Conservation (phyloP, 805 yeast species). For the Barnettozyma sp. region DNA sequence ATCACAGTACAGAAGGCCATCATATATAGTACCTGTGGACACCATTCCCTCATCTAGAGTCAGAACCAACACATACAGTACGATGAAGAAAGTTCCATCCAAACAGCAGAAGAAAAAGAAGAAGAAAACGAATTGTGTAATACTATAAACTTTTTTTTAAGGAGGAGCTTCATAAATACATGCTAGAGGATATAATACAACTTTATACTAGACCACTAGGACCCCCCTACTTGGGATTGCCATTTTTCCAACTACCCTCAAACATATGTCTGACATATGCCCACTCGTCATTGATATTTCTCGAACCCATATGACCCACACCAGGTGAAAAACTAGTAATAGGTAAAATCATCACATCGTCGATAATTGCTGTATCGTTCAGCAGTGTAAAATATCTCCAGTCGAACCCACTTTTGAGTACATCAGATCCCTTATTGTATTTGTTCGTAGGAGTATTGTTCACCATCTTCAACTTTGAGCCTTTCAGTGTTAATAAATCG, state of each 20-base stretch:
- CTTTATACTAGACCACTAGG: background rate
- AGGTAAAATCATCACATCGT: slow-evolving; percentile 68
- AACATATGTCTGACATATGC: slow-evolving; percentile 61
- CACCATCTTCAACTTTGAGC: slow-evolving; percentile 8
- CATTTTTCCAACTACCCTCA: slow-evolving; percentile 56
- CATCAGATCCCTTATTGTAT: slow-evolving; percentile 25
- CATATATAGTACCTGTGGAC: slow-evolving; percentile 2
- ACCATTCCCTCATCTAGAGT: slow-evolving; percentile 2
- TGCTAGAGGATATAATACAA: background rate
- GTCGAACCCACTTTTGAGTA: slow-evolving; percentile 33
- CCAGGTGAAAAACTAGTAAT: slow-evolving; percentile 64
- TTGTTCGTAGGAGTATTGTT: slow-evolving; percentile 21
- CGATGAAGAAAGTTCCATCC: background rate
- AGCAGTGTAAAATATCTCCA: slow-evolving; percentile 63
- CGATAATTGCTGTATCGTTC: slow-evolving; percentile 45
- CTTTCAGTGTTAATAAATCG: slow-evolving; percentile 27
- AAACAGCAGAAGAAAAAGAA: slow-evolving; percentile 19
- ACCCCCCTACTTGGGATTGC: slow-evolving; percentile 11
- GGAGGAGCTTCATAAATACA: background rate
- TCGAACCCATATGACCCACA: slow-evolving; percentile 64
- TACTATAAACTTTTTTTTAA: slow-evolving; percentile 10
- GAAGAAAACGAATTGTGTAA: slow-evolving; percentile 24
- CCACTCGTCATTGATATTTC: slow-evolving; percentile 32
- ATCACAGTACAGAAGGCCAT: background rate
- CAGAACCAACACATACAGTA: slow-evolving; percentile 1